These are phyloP conservation scores for Ustilago hordei DNA, from an alignment of 1,284 basidiomycete genomes.

Conservation along the genomic window DNA sequence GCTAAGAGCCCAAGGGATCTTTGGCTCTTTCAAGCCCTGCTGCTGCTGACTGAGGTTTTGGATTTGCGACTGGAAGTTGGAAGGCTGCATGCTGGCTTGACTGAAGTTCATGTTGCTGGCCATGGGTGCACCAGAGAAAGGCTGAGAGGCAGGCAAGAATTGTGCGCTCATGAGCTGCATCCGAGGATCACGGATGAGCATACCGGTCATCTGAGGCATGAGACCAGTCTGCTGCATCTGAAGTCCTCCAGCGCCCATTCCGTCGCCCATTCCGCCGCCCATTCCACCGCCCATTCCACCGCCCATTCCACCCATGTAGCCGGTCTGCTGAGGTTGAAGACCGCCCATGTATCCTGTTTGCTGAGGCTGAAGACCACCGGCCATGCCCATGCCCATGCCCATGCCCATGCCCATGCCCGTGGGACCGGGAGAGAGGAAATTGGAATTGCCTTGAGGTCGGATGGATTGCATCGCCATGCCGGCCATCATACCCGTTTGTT, in stretches of 20 bases:
- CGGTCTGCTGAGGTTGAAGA: conserved; percentile 59
- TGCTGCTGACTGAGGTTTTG: conserved; percentile 74
- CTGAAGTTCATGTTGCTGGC: conserved; percentile 68
- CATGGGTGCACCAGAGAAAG: conserved; percentile 65
- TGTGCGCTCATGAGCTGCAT: conserved; percentile 68
- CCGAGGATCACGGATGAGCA: conserved; percentile 65
- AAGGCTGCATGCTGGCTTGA: conserved; percentile 65
- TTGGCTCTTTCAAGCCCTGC: conserved; percentile 78
- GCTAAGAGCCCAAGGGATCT: conserved; percentile 87
- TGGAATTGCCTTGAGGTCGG: conserved; percentile 36
- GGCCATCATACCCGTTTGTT: conserved; percentile 46
- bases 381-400: conserved; percentile 38
- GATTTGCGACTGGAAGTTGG: conserved; percentile 65
- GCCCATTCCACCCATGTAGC: conserved; percentile 51
- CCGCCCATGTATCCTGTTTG: conserved; percentile 20
- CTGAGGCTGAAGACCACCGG: conserved; percentile 20
- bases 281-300: conserved; percentile 52
- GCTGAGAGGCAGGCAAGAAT: conserved; percentile 67
- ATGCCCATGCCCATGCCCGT: conserved; percentile 53
- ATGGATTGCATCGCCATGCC: conserved; percentile 42
- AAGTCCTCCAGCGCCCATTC: conserved; percentile 52
- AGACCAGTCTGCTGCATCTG: conserved; percentile 63
- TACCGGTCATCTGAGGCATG: conserved; percentile 69
- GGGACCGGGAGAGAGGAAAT: conserved; percentile 43
- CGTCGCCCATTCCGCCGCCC: conserved; percentile 53